These are phyloP conservation scores for Aspergillus sparsus DNA, from an alignment of 495 filamentous ascomycete species.

Conservation along the genomic window DNA sequence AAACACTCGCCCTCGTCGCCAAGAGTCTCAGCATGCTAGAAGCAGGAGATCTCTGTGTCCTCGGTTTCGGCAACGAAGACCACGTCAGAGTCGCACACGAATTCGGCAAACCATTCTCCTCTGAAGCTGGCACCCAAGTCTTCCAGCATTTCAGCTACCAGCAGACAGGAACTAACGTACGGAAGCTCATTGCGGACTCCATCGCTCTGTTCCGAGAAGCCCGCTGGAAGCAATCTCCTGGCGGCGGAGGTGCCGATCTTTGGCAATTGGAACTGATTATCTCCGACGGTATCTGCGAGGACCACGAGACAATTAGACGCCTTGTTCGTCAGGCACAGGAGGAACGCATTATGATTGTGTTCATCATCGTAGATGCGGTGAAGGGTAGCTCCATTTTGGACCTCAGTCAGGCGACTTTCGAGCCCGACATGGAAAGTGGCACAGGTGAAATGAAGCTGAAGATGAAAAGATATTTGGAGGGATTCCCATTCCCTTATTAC, in stretches of 20 bases:
- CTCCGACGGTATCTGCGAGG: conserved; percentile 88
- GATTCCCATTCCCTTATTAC: conserved; percentile 95
- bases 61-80: conserved; percentile 77
- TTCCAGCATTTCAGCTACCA: conserved; percentile 85
- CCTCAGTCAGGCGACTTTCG: conserved; percentile 77
- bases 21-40: conserved; percentile 87
- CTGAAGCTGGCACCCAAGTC: conserved; percentile 77
- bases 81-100: conserved; percentile 85
- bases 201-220: conserved; percentile 82
- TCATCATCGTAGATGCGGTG: conserved; percentile 88
- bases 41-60: conserved; percentile 83
- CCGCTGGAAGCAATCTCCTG: conserved; percentile 54
- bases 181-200: conserved; percentile 70
- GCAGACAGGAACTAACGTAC: conserved; percentile 82
- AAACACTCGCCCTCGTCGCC: conserved; percentile 86
- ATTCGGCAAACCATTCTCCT: conserved; percentile 79
- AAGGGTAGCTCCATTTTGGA: conserved; percentile 71
- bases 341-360: conserved; percentile 96
- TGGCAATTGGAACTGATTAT: conserved; percentile 96
- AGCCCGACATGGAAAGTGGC: conserved; percentile 51
- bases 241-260: conserved; percentile 68
- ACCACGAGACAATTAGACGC: conserved; percentile 78
- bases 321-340: conserved; percentile 85
- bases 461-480: conserved; percentile 87
- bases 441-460: conserved; percentile 65